A percentile compares a stretch with the other conserved stretches of the same genome.
These are phyloP conservation scores for Boletus eberwhitei DNA, from an alignment of 768 basidiomycete genomes.

Conservation along the genomic window DNA sequence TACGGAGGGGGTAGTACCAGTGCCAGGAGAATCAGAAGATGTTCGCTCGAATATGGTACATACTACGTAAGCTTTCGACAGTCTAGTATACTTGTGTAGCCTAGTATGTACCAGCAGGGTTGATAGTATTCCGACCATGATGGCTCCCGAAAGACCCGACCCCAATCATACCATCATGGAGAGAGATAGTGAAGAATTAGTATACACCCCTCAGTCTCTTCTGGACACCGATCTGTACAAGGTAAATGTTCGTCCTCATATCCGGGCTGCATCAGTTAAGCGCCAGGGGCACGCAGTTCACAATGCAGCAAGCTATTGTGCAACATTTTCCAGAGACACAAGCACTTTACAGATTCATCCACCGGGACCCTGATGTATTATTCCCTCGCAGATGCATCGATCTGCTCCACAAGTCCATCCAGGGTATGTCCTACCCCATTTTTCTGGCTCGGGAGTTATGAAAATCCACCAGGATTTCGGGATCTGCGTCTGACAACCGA, in stretches of 20 bases:
- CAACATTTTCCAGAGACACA: constrained; percentile 68
- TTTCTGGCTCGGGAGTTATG: constrained; percentile 14
- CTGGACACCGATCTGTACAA: constrained; percentile 96
- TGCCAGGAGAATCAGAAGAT: too few species aligned
- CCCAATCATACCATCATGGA: constrained; percentile 10
- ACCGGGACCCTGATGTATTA: constrained; percentile 59
- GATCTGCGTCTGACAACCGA: constrained; percentile 53
- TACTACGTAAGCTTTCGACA: too few species aligned
- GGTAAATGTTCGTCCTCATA: constrained; percentile 37
- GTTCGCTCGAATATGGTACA: too few species aligned
- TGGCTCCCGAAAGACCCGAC: not conserved
- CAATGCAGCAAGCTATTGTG: constrained; percentile 93
- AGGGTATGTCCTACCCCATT: constrained; percentile 43
- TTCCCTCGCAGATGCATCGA: constrained; percentile 48
- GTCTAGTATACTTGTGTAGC: too few species aligned
- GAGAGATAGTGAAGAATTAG: constrained; percentile 1
- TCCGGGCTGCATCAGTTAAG: not conserved
- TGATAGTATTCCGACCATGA: too few species aligned
- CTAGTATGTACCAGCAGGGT: too few species aligned
- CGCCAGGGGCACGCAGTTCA: constrained; percentile 48
- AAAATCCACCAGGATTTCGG: constrained; percentile 55
- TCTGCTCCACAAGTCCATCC: constrained; percentile 48
- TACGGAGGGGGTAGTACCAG: not conserved
- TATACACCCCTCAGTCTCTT: constrained; percentile 46
- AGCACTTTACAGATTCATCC: constrained; percentile 79